phyloP scores from a whole-genome alignment of 345 rosid species.

The Lumnitzera littorea region DNA sequence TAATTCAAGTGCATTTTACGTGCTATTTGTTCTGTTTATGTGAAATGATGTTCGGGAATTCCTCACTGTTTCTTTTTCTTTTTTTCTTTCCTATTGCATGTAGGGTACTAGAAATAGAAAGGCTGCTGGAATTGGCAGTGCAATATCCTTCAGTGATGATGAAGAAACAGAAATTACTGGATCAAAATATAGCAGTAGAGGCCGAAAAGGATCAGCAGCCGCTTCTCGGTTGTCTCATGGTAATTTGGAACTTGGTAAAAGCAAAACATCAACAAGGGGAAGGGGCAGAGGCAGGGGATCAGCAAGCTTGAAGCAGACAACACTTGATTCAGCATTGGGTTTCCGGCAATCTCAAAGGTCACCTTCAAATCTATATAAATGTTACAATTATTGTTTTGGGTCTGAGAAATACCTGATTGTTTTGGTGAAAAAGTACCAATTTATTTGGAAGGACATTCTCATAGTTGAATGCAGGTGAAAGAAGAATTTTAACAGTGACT shows the following conservation, averaged over 20 bases:
- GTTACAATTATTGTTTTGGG: background rate
- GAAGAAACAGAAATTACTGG: constrained; percentile 62
- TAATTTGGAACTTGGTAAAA: constrained; percentile 36
- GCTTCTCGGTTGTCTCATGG: constrained; percentile 36
- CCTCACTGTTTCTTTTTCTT: background rate
- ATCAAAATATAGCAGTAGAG: constrained; percentile 42
- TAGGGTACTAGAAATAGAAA: constrained; percentile 47
- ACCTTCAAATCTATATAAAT: constrained; percentile 2
- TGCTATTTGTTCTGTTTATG: no score
- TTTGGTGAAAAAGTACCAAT: background rate
- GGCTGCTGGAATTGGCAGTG: constrained; percentile 43
- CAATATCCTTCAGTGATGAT: constrained; percentile 83
- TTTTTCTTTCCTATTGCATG: constrained; percentile 2
- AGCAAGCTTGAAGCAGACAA: constrained; percentile 71
- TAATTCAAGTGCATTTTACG: no score
- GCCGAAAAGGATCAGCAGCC: constrained; percentile 47
- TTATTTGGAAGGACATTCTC: background rate
- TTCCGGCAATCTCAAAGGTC: constrained; percentile 81
- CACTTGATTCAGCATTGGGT: constrained; percentile 69
- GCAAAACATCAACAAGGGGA: constrained; percentile 70
- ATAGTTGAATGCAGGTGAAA: background rate
- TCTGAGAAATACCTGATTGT: background rate
- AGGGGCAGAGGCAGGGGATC: constrained; percentile 58
- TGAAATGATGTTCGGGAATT: no score
- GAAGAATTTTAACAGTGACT: background rate